Percentiles rank a stretch among this genome's conserved stretches.
These are phyloP conservation scores for Tulasnella sp. DNA, from an alignment of 768 basidiomycete genomes.

Conservation along the genomic window DNA sequence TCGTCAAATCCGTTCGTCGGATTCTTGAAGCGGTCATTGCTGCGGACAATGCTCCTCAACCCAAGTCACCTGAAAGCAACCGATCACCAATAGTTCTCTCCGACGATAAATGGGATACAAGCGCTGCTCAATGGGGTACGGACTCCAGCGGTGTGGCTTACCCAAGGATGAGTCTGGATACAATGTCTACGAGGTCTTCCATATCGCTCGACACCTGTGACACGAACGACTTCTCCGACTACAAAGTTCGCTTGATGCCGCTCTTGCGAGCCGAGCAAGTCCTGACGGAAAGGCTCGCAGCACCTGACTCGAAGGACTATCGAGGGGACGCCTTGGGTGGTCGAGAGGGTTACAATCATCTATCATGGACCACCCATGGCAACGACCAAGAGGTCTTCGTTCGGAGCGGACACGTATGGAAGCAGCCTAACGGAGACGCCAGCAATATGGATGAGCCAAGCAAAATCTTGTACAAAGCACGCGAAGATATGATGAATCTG, in stretches of 20 bases:
- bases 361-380: conserved; percentile 3
- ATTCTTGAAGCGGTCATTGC: conserved; percentile 45
- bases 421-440: not conserved
- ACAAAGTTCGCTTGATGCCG: conserved; percentile 5
- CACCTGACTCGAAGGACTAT: conserved; percentile 11
- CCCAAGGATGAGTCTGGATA: conserved; percentile 5
- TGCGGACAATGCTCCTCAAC: conserved; percentile 23
- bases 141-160: conserved; percentile 6
- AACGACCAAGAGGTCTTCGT: conserved; percentile 5
- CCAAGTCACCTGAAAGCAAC: not conserved
- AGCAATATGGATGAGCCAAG: conserved; percentile 2
- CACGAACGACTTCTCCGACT: conserved; percentile 10
- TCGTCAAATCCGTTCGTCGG: conserved; percentile 50
- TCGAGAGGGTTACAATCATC: conserved; percentile 11
- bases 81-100: not conserved
- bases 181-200: not conserved
- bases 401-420: conserved; percentile 8
- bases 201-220: not conserved
- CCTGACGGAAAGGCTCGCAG: conserved; percentile 10
- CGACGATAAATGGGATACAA: conserved; percentile 13
- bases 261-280: conserved; percentile 12
- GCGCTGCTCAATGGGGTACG: conserved; percentile 11
- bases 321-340: conserved; percentile 12
- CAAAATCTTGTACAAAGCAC: not conserved
- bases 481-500: conserved; percentile 15